Conservation (phyloP, 2,329 filamentous ascomycete species). For the Botrytis hyacinthi region DNA sequence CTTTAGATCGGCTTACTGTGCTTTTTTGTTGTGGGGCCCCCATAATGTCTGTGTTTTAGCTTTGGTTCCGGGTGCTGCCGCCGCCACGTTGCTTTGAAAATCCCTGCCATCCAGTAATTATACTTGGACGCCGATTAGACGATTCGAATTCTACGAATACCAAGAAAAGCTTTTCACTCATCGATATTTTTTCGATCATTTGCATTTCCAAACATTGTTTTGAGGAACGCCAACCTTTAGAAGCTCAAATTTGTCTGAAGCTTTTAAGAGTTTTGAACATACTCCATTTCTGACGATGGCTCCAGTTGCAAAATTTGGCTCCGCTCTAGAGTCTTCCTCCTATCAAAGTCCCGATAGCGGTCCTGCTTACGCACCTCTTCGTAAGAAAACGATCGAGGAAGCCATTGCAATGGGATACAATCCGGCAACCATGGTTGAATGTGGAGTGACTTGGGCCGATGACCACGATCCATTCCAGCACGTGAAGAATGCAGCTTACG, state of each 20-base stretch:
- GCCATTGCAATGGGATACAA: conserved; percentile 22
- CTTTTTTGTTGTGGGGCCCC: neutral
- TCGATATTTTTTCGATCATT: neutral
- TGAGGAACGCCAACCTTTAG: neutral
- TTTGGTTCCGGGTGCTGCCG: neutral
- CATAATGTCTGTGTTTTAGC: neutral
- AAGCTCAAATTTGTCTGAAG: neutral
- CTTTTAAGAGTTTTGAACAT: neutral
- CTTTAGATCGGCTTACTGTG: neutral
- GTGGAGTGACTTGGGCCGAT: conserved; percentile 16
- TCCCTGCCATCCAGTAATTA: neutral
- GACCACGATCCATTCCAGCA: conserved; percentile 16
- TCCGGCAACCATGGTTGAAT: conserved; percentile 19
- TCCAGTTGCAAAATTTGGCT: conserved; percentile 4
- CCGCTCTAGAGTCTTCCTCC: conserved; percentile 13
- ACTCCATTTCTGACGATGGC: neutral
- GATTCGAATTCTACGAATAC: neutral
- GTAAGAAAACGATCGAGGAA: neutral
- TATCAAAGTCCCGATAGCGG: conserved; percentile 20
- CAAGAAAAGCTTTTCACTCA: neutral
- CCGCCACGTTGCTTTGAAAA: neutral
- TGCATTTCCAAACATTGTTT: neutral
- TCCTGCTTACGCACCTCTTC: conserved; percentile 15
- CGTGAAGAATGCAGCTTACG: conserved; percentile 9
- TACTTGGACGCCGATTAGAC: neutral